Evolutionary conservation across 495 filamentous ascomycete species (phyloP), one percentile per base, ranked within the genome.

Genomic region (Geoglossum glabrum): DNA sequence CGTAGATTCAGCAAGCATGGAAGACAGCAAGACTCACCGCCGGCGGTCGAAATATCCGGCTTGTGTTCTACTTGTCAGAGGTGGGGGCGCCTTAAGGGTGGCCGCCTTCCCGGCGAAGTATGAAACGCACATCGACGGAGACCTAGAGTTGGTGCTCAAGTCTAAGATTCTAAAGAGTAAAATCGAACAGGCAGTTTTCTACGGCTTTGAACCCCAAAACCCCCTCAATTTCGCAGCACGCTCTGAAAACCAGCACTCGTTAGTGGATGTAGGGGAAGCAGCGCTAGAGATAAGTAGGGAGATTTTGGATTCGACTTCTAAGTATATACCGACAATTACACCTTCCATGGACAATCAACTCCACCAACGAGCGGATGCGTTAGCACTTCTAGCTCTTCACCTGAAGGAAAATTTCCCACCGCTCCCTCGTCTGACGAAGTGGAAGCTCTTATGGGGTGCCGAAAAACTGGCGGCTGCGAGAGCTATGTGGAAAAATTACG

Each of bases 111-210:
- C 82, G 49, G 68, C 73, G 11, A 72, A 75, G 55, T 71, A 72
- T 13, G 49, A 63, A n/a, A 30, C 25, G 15, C 62, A 67, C 51
- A 68, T 70, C 40, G 66, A 63, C 13, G 57, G 65, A 2, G 72
- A 74, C 23, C 67, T 68, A 57, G 62, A 64, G 13, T 74, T 90
- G 21, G 87, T 86, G 1, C 84, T 86, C 8, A 88, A 85, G 65
- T 52, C 49, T 5, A 52, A 52, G 49, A 30, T 52, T 26, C 19
- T 52, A 13, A 52, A 52, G 25, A 85, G 80, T 65, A 96, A 90
- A 68, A 74, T 99, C 46, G 88, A 95, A 63, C 90, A 97, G 67
- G 90, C 90, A 15, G 81, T 96, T 3, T 95, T 95, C 71, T 97
- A 85, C 66, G 87, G 90, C 0, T 79, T 78, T 23, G 80, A 87